These are phyloP conservation scores for Pseudogymnoascus sp. DNA, from an alignment of 2,329 filamentous ascomycete genomes.

Conservation along the genomic window DNA sequence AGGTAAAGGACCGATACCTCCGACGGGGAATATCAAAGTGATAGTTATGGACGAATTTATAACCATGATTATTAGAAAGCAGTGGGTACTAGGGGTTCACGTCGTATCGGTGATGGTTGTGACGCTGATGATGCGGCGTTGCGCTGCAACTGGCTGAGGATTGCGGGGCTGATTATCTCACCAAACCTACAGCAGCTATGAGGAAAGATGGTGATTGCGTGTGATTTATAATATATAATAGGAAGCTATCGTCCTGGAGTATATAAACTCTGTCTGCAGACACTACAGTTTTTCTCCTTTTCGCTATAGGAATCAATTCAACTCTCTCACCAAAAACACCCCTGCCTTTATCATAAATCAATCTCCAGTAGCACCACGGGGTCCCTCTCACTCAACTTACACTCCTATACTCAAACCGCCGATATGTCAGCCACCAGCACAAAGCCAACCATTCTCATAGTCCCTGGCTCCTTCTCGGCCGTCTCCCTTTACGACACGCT, in stretches of 20 bases:
- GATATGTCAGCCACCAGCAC: neutral
- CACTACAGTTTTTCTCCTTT: neutral
- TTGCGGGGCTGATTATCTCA: neutral
- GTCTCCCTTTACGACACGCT: constrained; percentile 19
- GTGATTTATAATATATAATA: neutral
- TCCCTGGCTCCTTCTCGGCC: constrained; percentile 22
- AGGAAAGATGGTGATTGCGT: neutral
- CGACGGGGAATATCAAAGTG: neutral
- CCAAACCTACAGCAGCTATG: neutral
- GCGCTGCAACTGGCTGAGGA: neutral
- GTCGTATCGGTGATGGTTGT: neutral
- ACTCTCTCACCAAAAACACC: neutral
- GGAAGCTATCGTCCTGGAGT: neutral
- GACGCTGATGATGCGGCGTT: neutral
- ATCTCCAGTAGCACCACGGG: neutral
- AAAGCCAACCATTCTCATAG: constrained; percentile 22
- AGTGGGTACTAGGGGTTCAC: neutral
- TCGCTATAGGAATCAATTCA: neutral
- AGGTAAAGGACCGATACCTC: neutral
- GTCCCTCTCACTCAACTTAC: neutral
- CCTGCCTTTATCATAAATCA: neutral
- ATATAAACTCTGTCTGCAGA: neutral
- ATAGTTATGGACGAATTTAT: neutral
- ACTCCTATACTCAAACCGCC: neutral
- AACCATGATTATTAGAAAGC: neutral